Percentiles rank a stretch among this genome's conserved stretches.
These are phyloP conservation scores for Murraya paniculata DNA, from an alignment of 345 rosid species.

Conservation along the genomic window DNA sequence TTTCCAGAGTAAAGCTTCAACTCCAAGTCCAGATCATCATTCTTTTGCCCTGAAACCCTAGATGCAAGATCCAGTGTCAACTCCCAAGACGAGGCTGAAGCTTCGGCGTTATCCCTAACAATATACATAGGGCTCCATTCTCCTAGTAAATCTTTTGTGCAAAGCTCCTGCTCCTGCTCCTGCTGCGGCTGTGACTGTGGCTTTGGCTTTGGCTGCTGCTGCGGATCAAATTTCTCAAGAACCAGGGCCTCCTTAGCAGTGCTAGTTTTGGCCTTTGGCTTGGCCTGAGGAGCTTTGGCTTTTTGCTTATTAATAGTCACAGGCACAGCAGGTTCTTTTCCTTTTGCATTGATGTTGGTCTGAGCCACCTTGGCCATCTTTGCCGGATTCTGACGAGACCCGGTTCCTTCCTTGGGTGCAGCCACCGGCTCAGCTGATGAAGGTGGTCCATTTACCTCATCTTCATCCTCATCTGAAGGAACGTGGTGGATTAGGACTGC, in stretches of 20 bases:
- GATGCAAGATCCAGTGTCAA: not conserved
- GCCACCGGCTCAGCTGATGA: not conserved
- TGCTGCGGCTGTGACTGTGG: not conserved
- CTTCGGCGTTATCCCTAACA: not conserved
- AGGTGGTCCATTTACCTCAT: not conserved
- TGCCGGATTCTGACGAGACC: not conserved
- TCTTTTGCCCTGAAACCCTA: not conserved
- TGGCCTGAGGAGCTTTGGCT: not conserved
- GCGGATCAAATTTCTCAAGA: not conserved
- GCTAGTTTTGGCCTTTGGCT: not conserved
- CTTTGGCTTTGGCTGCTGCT: not conserved
- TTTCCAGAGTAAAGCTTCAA: not conserved
- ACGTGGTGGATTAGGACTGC: slow-evolving; percentile 5
- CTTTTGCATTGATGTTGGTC: not conserved
- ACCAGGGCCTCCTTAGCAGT: not conserved
- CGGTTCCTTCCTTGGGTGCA: not conserved
- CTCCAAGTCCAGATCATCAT: slow-evolving; percentile 7
- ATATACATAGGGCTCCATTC: not conserved
- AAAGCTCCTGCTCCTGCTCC: not conserved
- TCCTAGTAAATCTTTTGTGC: not conserved
- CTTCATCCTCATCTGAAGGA: not conserved
- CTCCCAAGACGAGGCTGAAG: not conserved
- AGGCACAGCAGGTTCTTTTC: not conserved
- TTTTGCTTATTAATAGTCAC: not conserved
- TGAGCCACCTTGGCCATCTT: not conserved